Percentiles rank a stretch among this genome's conserved stretches.
Evolutionary conservation across 768 basidiomycete species (phyloP).

Genomic region (Auricularia cornea): DNA sequence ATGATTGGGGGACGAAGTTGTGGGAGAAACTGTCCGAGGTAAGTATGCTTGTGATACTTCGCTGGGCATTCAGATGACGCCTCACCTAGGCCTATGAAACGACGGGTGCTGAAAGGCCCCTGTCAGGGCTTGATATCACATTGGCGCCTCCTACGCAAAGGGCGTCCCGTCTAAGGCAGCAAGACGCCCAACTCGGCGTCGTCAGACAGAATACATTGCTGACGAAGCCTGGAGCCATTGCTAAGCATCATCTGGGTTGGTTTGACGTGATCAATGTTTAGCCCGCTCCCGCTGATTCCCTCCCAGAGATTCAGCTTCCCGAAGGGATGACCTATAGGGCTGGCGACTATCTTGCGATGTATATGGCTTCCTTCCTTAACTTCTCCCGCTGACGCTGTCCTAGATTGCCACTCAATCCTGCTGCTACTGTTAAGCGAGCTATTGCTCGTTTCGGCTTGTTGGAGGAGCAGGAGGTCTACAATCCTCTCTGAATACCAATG

Average conservation of each 20-base stretch:
- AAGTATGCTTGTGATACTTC: no score
- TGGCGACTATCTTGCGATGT: conserved; percentile 43
- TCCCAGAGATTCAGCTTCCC: conserved; percentile 33
- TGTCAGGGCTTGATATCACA: conserved; percentile 21
- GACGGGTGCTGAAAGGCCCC: conserved; percentile 10
- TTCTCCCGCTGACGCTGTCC: neutral
- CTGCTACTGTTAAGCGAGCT: conserved; percentile 30
- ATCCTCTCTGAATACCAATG: neutral
- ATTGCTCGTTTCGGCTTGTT: conserved; percentile 30
- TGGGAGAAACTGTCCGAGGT: conserved; percentile 29
- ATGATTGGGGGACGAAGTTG: conserved; percentile 32
- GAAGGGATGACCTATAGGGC: conserved; percentile 30
- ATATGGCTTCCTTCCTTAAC: conserved; percentile 7
- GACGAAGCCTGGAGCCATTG: conserved; percentile 21
- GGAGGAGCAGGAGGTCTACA: conserved; percentile 30
- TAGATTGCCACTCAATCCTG: conserved; percentile 35
- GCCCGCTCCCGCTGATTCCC: conserved; percentile 14
- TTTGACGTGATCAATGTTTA: neutral
- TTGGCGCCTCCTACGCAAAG: conserved; percentile 21
- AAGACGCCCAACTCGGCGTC: conserved; percentile 29
- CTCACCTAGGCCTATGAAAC: no score
- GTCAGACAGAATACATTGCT: conserved; percentile 30
- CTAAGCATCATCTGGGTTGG: conserved; percentile 36
- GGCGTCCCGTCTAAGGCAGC: conserved; percentile 29
- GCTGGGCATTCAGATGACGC: no score